Conservation (phyloP, 116 monocot species). For the Posidonia oceanica region DNA sequence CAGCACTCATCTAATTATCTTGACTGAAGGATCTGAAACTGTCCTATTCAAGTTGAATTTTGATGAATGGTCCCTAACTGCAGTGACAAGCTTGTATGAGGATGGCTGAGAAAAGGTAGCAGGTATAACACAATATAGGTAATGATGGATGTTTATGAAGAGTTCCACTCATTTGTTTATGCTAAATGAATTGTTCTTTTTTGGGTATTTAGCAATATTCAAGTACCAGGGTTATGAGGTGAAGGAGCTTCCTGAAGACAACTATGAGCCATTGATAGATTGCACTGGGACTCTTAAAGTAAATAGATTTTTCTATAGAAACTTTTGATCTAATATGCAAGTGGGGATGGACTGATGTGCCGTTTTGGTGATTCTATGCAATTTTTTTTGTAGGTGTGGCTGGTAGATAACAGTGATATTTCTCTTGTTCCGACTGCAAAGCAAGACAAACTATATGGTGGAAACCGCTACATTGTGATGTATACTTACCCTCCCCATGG, state of each 20-base stretch:
- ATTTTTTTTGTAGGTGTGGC: conserved; percentile 32
- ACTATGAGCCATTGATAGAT: conserved; percentile 21
- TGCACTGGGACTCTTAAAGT: conserved; percentile 35
- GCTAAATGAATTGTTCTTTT: conserved; percentile 2
- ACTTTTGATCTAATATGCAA: neutral
- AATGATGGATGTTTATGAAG: neutral
- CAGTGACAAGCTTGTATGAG: conserved; percentile 31
- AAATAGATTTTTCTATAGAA: neutral
- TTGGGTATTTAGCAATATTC: conserved; percentile 32
- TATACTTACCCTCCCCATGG: conserved; percentile 20
- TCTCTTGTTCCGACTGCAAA: conserved; percentile 19
- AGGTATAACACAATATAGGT: conserved; percentile 14
- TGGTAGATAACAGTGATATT: conserved; percentile 20
- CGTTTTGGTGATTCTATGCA: neutral
- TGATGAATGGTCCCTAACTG: conserved; percentile 31
- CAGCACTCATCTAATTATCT: conserved; percentile 21
- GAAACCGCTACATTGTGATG: conserved; percentile 36
- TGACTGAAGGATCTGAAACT: conserved; percentile 48
- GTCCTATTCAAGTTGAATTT: conserved; percentile 41
- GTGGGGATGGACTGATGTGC: neutral
- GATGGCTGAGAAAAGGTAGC: conserved; percentile 56
- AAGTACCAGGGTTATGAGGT: conserved; percentile 50
- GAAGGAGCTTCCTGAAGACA: conserved; percentile 39
- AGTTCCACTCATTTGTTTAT: neutral
- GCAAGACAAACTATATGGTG: conserved; percentile 28